Conservation (phyloP, 176 grass and related monocot genomes). For the Zea luxurians region DNA sequence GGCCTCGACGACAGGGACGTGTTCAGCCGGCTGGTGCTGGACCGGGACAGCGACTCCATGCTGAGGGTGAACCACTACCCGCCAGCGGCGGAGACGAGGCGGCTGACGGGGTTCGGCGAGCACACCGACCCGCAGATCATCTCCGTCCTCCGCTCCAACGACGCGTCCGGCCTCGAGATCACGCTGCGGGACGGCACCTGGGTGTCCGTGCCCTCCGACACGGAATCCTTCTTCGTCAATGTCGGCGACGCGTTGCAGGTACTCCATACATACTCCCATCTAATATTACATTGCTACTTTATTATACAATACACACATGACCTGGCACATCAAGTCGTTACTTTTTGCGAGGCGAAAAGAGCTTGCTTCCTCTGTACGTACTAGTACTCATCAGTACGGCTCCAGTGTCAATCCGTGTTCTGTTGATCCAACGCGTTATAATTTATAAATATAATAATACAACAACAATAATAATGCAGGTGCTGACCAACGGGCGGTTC, state of each 20-base stretch:
- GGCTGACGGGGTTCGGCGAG: constrained; percentile 76
- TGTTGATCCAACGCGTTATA: too few relatives aligned
- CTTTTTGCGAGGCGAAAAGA: too few relatives aligned
- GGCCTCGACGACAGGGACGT: constrained; percentile 23
- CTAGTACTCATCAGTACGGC: too few relatives aligned
- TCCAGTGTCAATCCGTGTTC: too few relatives aligned
- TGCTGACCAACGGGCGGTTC: constrained; percentile 85
- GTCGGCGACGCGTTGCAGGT: constrained; percentile 74
- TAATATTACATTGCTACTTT: too few relatives aligned
- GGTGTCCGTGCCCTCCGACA: constrained; percentile 62
- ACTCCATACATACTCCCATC: too few relatives aligned
- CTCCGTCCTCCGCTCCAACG: constrained; percentile 78
- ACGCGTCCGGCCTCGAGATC: constrained; percentile 61
- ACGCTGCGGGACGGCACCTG: constrained; percentile 59
- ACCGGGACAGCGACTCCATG: constrained; percentile 63
- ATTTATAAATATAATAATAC: too few relatives aligned
- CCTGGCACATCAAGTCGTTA: too few relatives aligned
- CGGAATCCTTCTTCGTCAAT: constrained; percentile 68
- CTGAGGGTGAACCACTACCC: constrained; percentile 83
- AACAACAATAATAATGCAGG: constrained; percentile 20
- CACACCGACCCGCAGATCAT: constrained; percentile 92
- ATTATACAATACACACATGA: too few relatives aligned
- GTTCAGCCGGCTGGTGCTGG: constrained; percentile 43
- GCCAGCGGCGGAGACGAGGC: neutral
- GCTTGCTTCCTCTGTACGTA: too few relatives aligned